Percentiles rank a stretch among this genome's conserved stretches.
phyloP scores from a whole-genome alignment of 1,284 basidiomycete species.

The Termitomyces sp. region DNA sequence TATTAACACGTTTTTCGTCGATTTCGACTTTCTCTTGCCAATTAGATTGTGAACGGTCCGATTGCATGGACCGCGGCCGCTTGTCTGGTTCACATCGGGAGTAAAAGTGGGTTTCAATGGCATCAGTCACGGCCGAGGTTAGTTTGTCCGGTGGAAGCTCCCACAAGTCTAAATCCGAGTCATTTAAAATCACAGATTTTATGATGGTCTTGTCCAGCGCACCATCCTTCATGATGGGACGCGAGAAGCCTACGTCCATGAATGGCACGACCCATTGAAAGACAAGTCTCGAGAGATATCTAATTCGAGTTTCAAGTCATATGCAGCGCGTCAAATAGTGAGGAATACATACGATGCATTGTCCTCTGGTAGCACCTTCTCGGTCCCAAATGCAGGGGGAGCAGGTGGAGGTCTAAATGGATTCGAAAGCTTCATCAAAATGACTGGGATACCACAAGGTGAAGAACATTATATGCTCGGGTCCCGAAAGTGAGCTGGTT shows the following conservation, averaged over 20 bases:
- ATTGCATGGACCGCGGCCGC: slow-evolving; percentile 28
- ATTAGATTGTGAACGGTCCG: neutral
- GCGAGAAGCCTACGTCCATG: slow-evolving; percentile 49
- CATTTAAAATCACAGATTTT: neutral
- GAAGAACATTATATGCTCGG: no score
- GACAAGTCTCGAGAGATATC: slow-evolving; percentile 40
- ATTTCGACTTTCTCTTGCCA: slow-evolving; percentile 4
- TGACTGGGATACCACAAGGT: neutral
- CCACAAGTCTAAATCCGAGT: slow-evolving; percentile 45
- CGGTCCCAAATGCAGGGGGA: slow-evolving; percentile 38
- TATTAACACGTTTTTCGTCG: slow-evolving; percentile 1
- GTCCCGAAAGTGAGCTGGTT: no score
- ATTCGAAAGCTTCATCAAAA: slow-evolving; percentile 25
- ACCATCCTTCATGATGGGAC: slow-evolving; percentile 55
- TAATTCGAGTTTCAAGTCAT: slow-evolving; percentile 13
- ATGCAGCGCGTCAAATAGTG: neutral
- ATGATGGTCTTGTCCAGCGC: slow-evolving; percentile 9
- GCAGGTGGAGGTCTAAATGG: slow-evolving; percentile 36
- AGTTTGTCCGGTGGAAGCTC: slow-evolving; percentile 36
- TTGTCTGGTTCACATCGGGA: slow-evolving; percentile 39
- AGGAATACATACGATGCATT: slow-evolving; percentile 32
- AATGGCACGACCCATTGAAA: slow-evolving; percentile 51
- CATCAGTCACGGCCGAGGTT: slow-evolving; percentile 37
- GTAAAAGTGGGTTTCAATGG: slow-evolving; percentile 44
- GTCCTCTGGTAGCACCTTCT: slow-evolving; percentile 36